A percentile compares a stretch with the other conserved stretches of the same genome.
Conservation (phyloP, 2,329 filamentous ascomycete species). For the Neofusicoccum kwambonambiense region DNA sequence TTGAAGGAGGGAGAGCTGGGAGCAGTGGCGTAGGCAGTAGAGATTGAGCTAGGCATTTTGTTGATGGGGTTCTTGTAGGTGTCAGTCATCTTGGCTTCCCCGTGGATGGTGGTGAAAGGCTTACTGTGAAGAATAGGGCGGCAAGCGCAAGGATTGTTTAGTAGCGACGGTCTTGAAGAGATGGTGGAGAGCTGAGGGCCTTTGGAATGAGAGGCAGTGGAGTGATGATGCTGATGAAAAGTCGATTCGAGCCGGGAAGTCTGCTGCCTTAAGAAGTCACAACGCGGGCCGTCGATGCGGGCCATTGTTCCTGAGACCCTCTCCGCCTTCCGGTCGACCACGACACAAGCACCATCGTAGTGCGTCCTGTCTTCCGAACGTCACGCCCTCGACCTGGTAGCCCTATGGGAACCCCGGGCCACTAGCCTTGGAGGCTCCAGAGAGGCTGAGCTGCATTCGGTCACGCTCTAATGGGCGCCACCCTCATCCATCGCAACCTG, state of each 20-base stretch:
- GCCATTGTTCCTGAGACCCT: background rate
- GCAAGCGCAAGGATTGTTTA: background rate
- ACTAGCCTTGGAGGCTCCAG: background rate
- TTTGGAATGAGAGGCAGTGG: background rate
- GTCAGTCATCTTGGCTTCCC: background rate
- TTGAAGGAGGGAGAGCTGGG: slow-evolving; percentile 18
- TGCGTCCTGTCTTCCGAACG: background rate
- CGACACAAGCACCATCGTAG: background rate
- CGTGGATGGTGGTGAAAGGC: background rate
- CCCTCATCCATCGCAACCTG: background rate
- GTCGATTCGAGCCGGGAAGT: background rate
- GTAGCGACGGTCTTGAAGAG: background rate
- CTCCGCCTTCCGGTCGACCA: background rate
- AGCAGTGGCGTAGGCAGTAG: slow-evolving; percentile 16
- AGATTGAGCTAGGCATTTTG: background rate
- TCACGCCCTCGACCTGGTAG: background rate
- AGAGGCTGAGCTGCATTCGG: background rate
- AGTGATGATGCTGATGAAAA: background rate
- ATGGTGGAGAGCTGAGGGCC: background rate
- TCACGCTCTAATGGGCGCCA: background rate
- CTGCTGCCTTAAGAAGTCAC: background rate
- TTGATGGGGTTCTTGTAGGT: background rate
- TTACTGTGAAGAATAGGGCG: background rate
- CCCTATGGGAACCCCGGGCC: background rate
- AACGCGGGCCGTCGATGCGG: too few species aligned